phyloP scores from a whole-genome alignment of 495 filamentous ascomycete species.

The Podospora pseudocomata region DNA sequence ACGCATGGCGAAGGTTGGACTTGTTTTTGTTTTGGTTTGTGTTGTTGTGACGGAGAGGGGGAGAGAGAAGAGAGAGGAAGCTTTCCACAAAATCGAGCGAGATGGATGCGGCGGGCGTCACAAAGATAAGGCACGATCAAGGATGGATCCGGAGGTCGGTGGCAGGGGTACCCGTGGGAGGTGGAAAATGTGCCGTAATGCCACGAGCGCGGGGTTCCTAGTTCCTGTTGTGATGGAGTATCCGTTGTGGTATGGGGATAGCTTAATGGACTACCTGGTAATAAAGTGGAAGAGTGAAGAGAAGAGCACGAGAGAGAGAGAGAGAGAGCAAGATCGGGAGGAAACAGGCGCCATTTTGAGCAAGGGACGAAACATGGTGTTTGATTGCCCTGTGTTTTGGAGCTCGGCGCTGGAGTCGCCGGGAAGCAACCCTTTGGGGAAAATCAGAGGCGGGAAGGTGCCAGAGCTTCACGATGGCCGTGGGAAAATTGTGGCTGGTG shows the following conservation, averaged over 20 bases:
- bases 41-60: not conserved
- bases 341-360: constrained; percentile 21
- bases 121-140: not conserved
- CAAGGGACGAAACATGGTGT: constrained; percentile 28
- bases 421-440: constrained; percentile 17
- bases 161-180: not conserved
- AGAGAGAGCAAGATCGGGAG: too few species aligned
- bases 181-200: not conserved
- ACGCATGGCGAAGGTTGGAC: constrained; percentile 29
- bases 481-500: constrained; percentile 24
- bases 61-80: constrained; percentile 1
- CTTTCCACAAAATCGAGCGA: constrained; percentile 1
- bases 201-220: constrained; percentile 3
- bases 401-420: constrained; percentile 18
- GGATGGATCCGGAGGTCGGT: not conserved
- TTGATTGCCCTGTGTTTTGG: constrained; percentile 29
- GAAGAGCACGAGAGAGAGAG: constrained; percentile 12
- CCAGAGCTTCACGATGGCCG: constrained; percentile 21
- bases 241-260: not conserved
- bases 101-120: not conserved
- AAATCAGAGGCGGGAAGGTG: constrained; percentile 26
- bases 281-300: constrained; percentile 1
- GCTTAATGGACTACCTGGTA: not conserved
- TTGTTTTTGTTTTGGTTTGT: constrained; percentile 1
- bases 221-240: not conserved